These are phyloP conservation scores for Vaccinium vitisidaea DNA, from an alignment of 148 eudicot species.

Conservation along the genomic window DNA sequence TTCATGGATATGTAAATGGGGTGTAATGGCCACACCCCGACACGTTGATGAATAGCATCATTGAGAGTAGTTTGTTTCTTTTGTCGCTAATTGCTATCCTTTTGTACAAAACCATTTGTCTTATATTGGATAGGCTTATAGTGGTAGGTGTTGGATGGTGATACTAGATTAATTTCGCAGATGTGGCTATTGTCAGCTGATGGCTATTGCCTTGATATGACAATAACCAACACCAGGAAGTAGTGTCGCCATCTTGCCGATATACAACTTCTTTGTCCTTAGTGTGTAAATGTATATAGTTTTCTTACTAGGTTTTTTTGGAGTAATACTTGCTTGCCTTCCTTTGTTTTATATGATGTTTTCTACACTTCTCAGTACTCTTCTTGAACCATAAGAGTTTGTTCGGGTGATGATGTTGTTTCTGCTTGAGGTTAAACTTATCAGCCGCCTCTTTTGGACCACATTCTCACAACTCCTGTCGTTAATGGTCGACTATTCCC, in stretches of 20 bases:
- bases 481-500: not conserved
- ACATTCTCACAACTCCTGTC: not conserved
- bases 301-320: not conserved
- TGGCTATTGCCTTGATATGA: too few relatives aligned
- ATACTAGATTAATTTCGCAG: not conserved
- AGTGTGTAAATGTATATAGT: not conserved
- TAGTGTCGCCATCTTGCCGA: too few relatives aligned
- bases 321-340: not conserved
- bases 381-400: constrained; percentile 1
- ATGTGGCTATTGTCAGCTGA: too few relatives aligned
- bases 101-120: not conserved
- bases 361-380: not conserved
- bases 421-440: not conserved
- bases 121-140: not conserved
- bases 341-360: not conserved
- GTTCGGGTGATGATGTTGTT: not conserved
- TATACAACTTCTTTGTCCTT: not conserved
- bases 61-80: too few relatives aligned
- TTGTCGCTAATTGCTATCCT: too few relatives aligned
- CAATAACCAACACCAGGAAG: too few relatives aligned
- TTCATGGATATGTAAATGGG: too few relatives aligned
- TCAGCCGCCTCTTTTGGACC: not conserved
- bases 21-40: too few relatives aligned
- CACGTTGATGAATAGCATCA: too few relatives aligned
- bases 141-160: not conserved